phyloP scores from a whole-genome alignment of 208 protist genomes.

The Wallacemonas sp. region DNA sequence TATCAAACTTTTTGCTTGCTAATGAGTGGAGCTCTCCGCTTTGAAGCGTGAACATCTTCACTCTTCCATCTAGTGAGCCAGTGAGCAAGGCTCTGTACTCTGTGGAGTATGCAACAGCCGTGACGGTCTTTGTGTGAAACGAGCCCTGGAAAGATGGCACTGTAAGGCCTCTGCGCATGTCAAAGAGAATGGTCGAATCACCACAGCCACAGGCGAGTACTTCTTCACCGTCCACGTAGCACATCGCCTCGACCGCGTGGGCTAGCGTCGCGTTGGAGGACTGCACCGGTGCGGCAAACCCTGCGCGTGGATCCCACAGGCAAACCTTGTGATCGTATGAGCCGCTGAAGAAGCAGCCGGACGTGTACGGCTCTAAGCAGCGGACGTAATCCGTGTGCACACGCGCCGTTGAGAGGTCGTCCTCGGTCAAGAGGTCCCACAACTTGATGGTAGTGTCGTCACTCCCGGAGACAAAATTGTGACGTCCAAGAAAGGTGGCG shows the following conservation, averaged over 20 bases:
- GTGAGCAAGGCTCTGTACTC: constrained; percentile 67
- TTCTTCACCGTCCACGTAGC: constrained; percentile 33
- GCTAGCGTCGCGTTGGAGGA: constrained; percentile 26
- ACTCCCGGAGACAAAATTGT: constrained; percentile 81
- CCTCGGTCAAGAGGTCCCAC: constrained; percentile 77
- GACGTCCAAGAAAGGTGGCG: constrained; percentile 66
- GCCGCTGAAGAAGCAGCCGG: constrained; percentile 74
- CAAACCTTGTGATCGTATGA: constrained; percentile 85
- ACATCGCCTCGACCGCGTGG: constrained; percentile 60
- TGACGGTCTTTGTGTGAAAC: constrained; percentile 84
- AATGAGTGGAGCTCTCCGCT: constrained; percentile 48
- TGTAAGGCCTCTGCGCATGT: constrained; percentile 63
- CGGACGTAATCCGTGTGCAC: constrained; percentile 88
- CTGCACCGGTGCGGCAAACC: constrained; percentile 53
- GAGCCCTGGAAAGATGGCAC: constrained; percentile 49
- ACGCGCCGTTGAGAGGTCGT: constrained; percentile 43
- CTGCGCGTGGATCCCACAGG: constrained; percentile 77
- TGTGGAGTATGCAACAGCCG: constrained; percentile 56
- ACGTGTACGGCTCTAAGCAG: constrained; percentile 52
- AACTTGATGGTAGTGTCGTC: constrained; percentile 85
- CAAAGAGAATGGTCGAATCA: constrained; percentile 68
- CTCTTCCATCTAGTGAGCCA: constrained; percentile 71
- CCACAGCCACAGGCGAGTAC: constrained; percentile 49
- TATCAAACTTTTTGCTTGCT: constrained; percentile 61
- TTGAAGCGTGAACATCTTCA: constrained; percentile 77